Base-by-base conservation (phyloP, 495 filamentous ascomycete genomes). In the Podospora tetraspora region DNA sequence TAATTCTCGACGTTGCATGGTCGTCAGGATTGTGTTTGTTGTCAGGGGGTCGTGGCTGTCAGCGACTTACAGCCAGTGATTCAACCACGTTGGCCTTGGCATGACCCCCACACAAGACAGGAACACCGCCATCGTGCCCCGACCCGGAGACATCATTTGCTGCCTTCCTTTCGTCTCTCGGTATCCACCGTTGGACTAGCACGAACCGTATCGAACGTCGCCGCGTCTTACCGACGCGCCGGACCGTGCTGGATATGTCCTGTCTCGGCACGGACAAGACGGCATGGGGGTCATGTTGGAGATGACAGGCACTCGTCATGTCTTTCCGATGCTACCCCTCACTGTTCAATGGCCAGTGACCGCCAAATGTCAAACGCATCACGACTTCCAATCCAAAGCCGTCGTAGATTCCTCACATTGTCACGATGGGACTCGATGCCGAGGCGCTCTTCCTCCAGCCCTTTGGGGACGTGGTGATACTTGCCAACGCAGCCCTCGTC, bases 391-490 rank as follows among this genome's bases (percentile, higher is more conserved):
- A 6, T 43, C 6, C 34, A 43, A 43, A 6, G 13, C 1, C 3
- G 16, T 19, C 34, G 34, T 3, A 25, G 27, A 24, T 16, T 24
- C 23, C 23, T 27, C 58, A 13, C 27, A 21, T 9, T 27, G 3
- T n/a, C 22, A 23, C 13, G n/a, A 65, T 58, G 63, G 63, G 24
- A 1, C 19, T 65, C 9, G 30, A 65, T 7, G 63, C 63, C 13
- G 63, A 65, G 57, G 37, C 56, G 19, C 63, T 65, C 37, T 30
- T 81, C 43, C 76, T 81, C 66, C 75, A 73, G 52, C 79, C 79
- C 25, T 78, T 81, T 57, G 69, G 69, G 61, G 79, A 79, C 43
- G 78, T 79, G 1, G 73, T 77, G 4, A 73, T 74, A 19, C 70
- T 72, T n/a, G 79, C 72, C 23, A 75, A 73, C 24, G 70, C 71